Conservation (phyloP, 768 basidiomycete species). For the Amanita polypyramis region DNA sequence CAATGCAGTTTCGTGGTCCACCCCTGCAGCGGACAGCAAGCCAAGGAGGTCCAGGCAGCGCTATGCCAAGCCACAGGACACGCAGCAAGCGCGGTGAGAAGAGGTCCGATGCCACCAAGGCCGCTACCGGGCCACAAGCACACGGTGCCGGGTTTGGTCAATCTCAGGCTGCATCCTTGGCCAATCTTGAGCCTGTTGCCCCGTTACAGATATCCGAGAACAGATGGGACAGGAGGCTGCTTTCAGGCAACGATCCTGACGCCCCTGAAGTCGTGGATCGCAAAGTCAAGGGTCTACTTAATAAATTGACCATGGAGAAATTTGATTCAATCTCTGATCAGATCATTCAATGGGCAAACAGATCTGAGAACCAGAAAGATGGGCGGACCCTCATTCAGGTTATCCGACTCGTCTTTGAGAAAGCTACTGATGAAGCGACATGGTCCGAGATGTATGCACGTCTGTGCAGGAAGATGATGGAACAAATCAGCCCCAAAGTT, state of each 20-base stretch:
- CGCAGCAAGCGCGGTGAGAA: constrained; percentile 82
- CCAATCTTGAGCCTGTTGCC: constrained; percentile 52
- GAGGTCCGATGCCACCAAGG: constrained; percentile 47
- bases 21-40: constrained; percentile 61
- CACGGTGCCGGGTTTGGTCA: constrained; percentile 24
- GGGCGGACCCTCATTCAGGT: constrained; percentile 93
- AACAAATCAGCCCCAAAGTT: constrained; percentile 78
- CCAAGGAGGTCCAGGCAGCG: constrained; percentile 44
- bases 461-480: constrained; percentile 93
- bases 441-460: constrained; percentile 98
- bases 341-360: constrained; percentile 93
- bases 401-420: constrained; percentile 93
- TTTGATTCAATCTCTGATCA: constrained; percentile 95
- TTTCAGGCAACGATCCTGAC: constrained; percentile 38
- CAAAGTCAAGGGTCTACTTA: constrained; percentile 85
- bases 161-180: constrained; percentile 18
- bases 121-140: constrained; percentile 22
- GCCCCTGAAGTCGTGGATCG: constrained; percentile 84
- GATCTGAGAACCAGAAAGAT: constrained; percentile 84
- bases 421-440: constrained; percentile 90
- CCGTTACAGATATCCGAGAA: constrained; percentile 76
- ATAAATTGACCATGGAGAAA: constrained; percentile 95
- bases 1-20: constrained; percentile 44
- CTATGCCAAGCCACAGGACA: constrained; percentile 46
- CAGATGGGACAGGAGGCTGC: constrained; percentile 64